Conservation (phyloP, 768 basidiomycete species). For the Crucibulum laeve region DNA sequence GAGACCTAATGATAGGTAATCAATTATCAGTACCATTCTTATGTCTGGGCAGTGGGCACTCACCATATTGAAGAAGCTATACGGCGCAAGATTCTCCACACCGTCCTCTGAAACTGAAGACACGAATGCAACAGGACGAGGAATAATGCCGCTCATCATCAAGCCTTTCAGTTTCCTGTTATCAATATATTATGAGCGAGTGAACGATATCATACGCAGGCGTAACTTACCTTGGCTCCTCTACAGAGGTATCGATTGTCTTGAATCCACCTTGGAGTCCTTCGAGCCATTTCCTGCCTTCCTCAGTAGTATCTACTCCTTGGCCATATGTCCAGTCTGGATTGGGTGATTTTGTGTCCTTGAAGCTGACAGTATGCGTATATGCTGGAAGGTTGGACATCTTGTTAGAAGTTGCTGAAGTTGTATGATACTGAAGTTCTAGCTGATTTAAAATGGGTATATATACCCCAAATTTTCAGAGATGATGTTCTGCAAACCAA, state of each 20-base stretch:
- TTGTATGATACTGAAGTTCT: no score
- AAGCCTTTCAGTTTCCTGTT: constrained; percentile 37
- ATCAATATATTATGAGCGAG: neutral
- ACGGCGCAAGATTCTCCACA: constrained; percentile 56
- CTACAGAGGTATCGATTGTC: constrained; percentile 26
- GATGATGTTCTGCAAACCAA: no score
- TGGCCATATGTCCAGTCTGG: constrained; percentile 35
- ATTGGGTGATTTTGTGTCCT: constrained; percentile 28
- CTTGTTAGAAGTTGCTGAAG: no score
- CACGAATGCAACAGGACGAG: constrained; percentile 68
- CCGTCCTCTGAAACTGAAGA: constrained; percentile 53
- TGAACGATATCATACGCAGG: neutral
- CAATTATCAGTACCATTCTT: neutral
- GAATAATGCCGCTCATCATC: constrained; percentile 50
- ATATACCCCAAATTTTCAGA: no score
- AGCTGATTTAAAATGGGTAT: no score
- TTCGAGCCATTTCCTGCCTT: constrained; percentile 38
- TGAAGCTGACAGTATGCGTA: constrained; percentile 18
- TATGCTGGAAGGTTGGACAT: constrained; percentile 14
- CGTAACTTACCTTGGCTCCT: constrained; percentile 24
- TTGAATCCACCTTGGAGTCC: constrained; percentile 38
- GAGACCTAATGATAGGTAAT: constrained; percentile 30
- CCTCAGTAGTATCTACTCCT: constrained; percentile 22
- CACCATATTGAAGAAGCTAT: constrained; percentile 45
- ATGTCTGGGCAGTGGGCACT: neutral